A percentile compares a stretch with the other conserved stretches of the same genome.
Evolutionary conservation across 83 land plant species (phyloP).

Genomic region (Picea engelmannii): DNA sequence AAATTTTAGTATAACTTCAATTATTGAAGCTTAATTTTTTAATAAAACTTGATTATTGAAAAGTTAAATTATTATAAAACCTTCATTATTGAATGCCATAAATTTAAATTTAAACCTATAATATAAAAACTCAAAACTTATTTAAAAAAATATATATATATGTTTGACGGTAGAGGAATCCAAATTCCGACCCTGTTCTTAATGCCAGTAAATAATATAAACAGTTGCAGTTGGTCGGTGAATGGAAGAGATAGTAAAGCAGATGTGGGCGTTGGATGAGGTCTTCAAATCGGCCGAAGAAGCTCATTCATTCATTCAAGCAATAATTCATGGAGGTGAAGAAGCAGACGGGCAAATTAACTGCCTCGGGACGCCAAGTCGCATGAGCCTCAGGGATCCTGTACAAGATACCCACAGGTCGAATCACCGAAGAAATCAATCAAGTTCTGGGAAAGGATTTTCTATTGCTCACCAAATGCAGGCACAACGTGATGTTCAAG

Average conservation of each 20-base stretch:
- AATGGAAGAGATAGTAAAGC: slow-evolving; percentile 18
- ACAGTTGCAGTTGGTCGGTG: too few relatives aligned
- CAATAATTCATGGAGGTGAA: slow-evolving; percentile 46
- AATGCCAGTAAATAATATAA: too few relatives aligned
- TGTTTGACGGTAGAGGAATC: too few relatives aligned
- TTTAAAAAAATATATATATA: too few relatives aligned
- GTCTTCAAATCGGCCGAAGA: slow-evolving; percentile 30
- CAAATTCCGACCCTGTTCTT: too few relatives aligned
- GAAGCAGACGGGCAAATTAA: slow-evolving; percentile 34
- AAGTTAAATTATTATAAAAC: too few relatives aligned
- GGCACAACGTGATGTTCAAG: slow-evolving; percentile 38
- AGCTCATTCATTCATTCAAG: slow-evolving; percentile 44
- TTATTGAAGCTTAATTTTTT: too few relatives aligned
- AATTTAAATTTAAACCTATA: too few relatives aligned
- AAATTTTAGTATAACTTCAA: too few relatives aligned
- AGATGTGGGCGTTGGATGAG: slow-evolving; percentile 33
- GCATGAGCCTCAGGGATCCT: slow-evolving; percentile 44
- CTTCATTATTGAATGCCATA: too few relatives aligned
- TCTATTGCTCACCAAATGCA: slow-evolving; percentile 18
- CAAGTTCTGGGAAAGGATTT: slow-evolving; percentile 15
- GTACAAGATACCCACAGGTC: slow-evolving; percentile 74
- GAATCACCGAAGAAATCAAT: slow-evolving; percentile 70
- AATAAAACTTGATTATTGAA: too few relatives aligned
- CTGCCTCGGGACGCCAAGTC: slow-evolving; percentile 27
- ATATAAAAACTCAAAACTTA: too few relatives aligned